Conservation (phyloP, 768 basidiomycete species). For the Cystobasidium onofrii region DNA sequence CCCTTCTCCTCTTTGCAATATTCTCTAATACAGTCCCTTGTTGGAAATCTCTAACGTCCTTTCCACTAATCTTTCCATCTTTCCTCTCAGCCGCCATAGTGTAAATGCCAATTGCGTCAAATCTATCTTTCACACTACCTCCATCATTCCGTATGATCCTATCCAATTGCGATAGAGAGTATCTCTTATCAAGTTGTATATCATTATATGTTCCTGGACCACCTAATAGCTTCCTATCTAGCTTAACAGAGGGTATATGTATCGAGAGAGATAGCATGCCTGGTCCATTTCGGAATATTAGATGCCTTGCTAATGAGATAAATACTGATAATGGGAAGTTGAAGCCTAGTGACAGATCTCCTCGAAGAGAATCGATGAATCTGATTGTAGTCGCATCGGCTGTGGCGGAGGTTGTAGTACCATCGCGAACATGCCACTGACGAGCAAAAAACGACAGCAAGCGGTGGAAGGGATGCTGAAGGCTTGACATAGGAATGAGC, state of each 20-base stretch:
- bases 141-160: background rate
- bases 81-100: constrained; percentile 9
- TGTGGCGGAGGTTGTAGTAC: background rate
- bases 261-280: background rate
- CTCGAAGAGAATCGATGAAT: constrained; percentile 23
- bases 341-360: constrained; percentile 15
- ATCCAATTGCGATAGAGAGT: background rate
- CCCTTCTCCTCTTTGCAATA: constrained; percentile 6
- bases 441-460: constrained; percentile 20
- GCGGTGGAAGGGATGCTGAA: constrained; percentile 18
- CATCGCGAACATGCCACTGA: background rate
- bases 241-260: constrained; percentile 12
- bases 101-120: constrained; percentile 15
- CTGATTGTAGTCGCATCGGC: constrained; percentile 13
- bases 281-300: constrained; percentile 6
- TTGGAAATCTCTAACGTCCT: constrained; percentile 4
- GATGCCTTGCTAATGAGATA: constrained; percentile 3
- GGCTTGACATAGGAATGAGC: background rate
- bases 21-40: constrained; percentile 9
- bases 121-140: background rate
- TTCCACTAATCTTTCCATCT: constrained; percentile 23
- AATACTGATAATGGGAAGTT: constrained; percentile 21
- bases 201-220: background rate
- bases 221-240: constrained; percentile 11
- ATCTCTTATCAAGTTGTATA: background rate